Conservation (phyloP, 169 alveolate species). For the Eimeria brunetti region DNA sequence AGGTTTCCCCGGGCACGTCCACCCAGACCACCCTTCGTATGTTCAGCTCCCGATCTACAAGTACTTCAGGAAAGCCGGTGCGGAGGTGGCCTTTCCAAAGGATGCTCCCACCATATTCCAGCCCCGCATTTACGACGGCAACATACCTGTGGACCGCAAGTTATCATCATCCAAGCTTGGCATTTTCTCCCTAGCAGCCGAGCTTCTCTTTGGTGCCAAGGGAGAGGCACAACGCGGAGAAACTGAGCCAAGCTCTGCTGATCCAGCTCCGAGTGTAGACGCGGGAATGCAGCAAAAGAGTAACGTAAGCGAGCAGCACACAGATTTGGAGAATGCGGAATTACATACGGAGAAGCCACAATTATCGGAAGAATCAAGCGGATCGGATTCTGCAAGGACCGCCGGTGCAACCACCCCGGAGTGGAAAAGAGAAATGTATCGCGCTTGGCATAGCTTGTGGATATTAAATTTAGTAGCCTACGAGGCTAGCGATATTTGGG, state of each 20-base stretch:
- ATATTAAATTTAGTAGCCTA: constrained; percentile 26
- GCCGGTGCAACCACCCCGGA: background rate
- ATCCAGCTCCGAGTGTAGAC: background rate
- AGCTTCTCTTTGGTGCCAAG: background rate
- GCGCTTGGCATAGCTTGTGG: constrained; percentile 43
- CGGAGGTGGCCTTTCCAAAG: constrained; percentile 60
- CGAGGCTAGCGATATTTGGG: constrained; percentile 38
- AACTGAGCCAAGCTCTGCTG: background rate
- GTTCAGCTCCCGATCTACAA: constrained; percentile 43
- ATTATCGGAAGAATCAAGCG: background rate
- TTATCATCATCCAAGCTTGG: background rate
- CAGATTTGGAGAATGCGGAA: background rate
- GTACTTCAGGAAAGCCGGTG: constrained; percentile 51
- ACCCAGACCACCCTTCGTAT: constrained; percentile 53
- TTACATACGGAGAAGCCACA: background rate
- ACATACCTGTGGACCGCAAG: constrained; percentile 62
- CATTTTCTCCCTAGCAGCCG: constrained; percentile 28
- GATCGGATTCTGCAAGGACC: background rate
- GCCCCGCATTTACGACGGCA: constrained; percentile 62
- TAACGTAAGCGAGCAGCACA: background rate
- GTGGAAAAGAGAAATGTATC: constrained; percentile 22
- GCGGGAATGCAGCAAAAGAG: background rate
- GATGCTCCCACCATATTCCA: constrained; percentile 62
- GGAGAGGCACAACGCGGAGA: background rate
- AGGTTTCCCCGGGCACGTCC: constrained; percentile 49